These are phyloP conservation scores for Phytopythium boreale DNA, from an alignment of 352 stramenopile genomes.

Conservation along the genomic window DNA sequence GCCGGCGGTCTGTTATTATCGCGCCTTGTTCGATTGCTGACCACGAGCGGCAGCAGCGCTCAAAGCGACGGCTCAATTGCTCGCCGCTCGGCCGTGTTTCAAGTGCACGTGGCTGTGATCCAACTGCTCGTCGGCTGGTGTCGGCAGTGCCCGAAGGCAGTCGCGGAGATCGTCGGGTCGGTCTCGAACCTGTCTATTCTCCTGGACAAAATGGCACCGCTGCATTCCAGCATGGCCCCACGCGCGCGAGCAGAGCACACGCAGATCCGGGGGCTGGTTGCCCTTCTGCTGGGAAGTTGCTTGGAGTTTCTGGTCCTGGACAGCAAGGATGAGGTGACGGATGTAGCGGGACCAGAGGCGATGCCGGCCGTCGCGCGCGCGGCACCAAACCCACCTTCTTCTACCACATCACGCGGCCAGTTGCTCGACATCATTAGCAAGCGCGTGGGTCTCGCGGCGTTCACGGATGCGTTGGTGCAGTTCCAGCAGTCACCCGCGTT, in stretches of 20 bases:
- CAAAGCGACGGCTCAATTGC: constrained; percentile 11
- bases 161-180: constrained; percentile 52
- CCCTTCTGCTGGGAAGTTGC: constrained; percentile 53
- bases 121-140: constrained; percentile 61
- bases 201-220: constrained; percentile 28
- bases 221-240: not conserved
- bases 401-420: constrained; percentile 47
- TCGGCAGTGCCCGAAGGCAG: constrained; percentile 49
- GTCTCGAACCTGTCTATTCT: constrained; percentile 58
- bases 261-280: constrained; percentile 43
- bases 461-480: constrained; percentile 63
- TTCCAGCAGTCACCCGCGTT: constrained; percentile 59
- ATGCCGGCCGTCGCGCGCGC: not conserved
- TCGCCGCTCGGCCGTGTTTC: constrained; percentile 40
- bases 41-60: not conserved
- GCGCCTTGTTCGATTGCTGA: constrained; percentile 48
- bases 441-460: constrained; percentile 51
- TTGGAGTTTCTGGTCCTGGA: constrained; percentile 51
- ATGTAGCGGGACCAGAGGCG: constrained; percentile 13
- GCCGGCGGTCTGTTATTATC: constrained; percentile 59
- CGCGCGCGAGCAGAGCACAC: constrained; percentile 17
- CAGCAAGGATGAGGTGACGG: constrained; percentile 20
- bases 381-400: not conserved
- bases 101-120: constrained; percentile 48
- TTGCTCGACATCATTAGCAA: constrained; percentile 69